A percentile compares a stretch with the other conserved stretches of the same genome.
These are phyloP conservation scores for Rhamnella rubrinervis DNA, from an alignment of 331 rosid genomes.

Conservation along the genomic window DNA sequence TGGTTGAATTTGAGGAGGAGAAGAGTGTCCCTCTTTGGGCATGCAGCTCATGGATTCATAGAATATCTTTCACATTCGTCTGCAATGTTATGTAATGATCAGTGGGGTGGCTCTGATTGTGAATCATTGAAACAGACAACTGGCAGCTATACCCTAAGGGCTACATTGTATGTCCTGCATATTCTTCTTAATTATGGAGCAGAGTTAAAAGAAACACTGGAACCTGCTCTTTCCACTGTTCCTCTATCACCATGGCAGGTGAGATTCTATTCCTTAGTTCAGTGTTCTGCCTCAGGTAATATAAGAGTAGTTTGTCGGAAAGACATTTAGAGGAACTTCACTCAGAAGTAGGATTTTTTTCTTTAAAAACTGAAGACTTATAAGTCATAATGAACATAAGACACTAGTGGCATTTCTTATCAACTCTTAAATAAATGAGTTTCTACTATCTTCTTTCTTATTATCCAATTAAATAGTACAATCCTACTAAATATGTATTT, in stretches of 20 bases:
- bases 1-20: conserved; percentile 94
- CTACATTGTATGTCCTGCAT: conserved; percentile 80
- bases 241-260: conserved; percentile 99
- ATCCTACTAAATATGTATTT: no score
- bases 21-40: conserved; percentile 87
- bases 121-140: conserved; percentile 64
- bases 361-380: no score
- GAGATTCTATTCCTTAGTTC: conserved; percentile 27
- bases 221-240: conserved; percentile 60
- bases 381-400: no score
- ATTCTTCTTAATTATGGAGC: conserved; percentile 93
- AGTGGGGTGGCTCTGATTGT: conserved; percentile 50
- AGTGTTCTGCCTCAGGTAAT: not conserved
- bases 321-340: no score
- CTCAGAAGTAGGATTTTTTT: no score
- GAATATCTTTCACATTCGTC: conserved; percentile 79
- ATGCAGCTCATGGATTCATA: conserved; percentile 82
- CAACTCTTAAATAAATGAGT: no score
- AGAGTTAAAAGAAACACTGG: conserved; percentile 77
- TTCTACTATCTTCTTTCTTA: no score
- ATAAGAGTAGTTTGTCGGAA: no score
- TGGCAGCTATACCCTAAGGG: conserved; percentile 81
- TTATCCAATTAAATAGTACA: no score
- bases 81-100: conserved; percentile 45
- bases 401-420: no score